Conservation (phyloP, 2,329 filamentous ascomycete genomes). For the Fusarium domesticum region DNA sequence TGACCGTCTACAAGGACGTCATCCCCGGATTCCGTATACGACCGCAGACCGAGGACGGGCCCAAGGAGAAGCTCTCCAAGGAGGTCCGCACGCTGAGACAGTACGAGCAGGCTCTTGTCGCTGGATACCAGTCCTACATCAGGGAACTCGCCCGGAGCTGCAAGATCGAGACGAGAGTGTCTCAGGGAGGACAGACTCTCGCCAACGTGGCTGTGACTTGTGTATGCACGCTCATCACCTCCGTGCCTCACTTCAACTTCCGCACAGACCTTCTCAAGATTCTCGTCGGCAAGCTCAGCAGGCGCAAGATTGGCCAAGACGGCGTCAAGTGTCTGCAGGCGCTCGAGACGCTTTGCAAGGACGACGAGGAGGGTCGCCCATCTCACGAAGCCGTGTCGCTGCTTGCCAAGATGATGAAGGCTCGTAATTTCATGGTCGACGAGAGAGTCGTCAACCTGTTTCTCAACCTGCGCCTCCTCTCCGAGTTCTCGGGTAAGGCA, state of each 20-base stretch:
- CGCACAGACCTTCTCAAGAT: slow-evolving; percentile 84
- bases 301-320: slow-evolving; percentile 66
- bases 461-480: slow-evolving; percentile 80
- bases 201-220: slow-evolving; percentile 79
- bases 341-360: slow-evolving; percentile 75
- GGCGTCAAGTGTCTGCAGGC: slow-evolving; percentile 75
- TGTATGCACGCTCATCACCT: slow-evolving; percentile 73
- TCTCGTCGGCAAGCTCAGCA: slow-evolving; percentile 77
- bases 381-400: slow-evolving; percentile 83
- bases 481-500: slow-evolving; percentile 81
- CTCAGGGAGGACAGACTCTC: slow-evolving; percentile 48
- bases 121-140: slow-evolving; percentile 81
- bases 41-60: slow-evolving; percentile 69
- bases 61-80: slow-evolving; percentile 80
- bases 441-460: slow-evolving; percentile 89
- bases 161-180: slow-evolving; percentile 48
- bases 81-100: slow-evolving; percentile 78
- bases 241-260: slow-evolving; percentile 97
- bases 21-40: slow-evolving; percentile 96
- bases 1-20: slow-evolving; percentile 89
- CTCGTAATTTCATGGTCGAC: slow-evolving; percentile 75
- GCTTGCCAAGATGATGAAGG: slow-evolving; percentile 93
- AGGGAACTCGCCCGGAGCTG: slow-evolving; percentile 69
- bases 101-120: slow-evolving; percentile 85
- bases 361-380: slow-evolving; percentile 86